These are phyloP conservation scores for Colletotrichum karsti DNA, from an alignment of 2,329 filamentous ascomycete genomes.

Conservation along the genomic window DNA sequence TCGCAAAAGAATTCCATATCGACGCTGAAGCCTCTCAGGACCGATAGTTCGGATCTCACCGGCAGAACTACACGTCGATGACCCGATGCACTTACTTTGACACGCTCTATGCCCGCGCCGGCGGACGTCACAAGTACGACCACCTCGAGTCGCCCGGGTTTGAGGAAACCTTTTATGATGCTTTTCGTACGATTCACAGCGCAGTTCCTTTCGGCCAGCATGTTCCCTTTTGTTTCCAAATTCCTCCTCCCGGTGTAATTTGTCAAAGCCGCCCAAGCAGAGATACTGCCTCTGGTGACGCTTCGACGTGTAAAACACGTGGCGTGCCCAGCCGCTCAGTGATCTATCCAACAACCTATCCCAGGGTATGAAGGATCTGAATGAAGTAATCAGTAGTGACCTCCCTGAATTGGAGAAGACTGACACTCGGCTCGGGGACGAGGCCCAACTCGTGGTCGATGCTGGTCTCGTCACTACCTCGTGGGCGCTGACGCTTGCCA, in stretches of 20 bases:
- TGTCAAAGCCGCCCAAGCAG: slow-evolving; percentile 31
- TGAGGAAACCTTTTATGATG: slow-evolving; percentile 33
- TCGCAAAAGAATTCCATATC: neutral
- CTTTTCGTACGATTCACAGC: slow-evolving; percentile 34
- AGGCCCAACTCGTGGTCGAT: slow-evolving; percentile 39
- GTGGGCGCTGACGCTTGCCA: slow-evolving; percentile 42
- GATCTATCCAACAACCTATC: neutral
- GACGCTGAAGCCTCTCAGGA: slow-evolving; percentile 23
- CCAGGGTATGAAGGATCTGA: slow-evolving; percentile 6
- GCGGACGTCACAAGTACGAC: slow-evolving; percentile 44
- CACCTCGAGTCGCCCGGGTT: slow-evolving; percentile 40
- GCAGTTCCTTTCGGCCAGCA: slow-evolving; percentile 35
- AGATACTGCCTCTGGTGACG: slow-evolving; percentile 32
- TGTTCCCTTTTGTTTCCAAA: slow-evolving; percentile 38
- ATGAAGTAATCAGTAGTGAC: slow-evolving; percentile 37
- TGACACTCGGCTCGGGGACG: slow-evolving; percentile 38
- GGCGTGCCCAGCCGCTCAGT: no score
- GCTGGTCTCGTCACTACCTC: slow-evolving; percentile 49
- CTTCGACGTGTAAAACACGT: no score
- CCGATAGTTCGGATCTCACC: slow-evolving; percentile 49
- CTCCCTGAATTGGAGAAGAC: slow-evolving; percentile 45
- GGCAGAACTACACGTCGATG: slow-evolving; percentile 37
- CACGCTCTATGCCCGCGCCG: slow-evolving; percentile 31
- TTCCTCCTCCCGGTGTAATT: slow-evolving; percentile 35
- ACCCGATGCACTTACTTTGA: slow-evolving; percentile 37